phyloP scores from a whole-genome alignment of 805 yeast genomes.

The Starmerella etchellsii region DNA sequence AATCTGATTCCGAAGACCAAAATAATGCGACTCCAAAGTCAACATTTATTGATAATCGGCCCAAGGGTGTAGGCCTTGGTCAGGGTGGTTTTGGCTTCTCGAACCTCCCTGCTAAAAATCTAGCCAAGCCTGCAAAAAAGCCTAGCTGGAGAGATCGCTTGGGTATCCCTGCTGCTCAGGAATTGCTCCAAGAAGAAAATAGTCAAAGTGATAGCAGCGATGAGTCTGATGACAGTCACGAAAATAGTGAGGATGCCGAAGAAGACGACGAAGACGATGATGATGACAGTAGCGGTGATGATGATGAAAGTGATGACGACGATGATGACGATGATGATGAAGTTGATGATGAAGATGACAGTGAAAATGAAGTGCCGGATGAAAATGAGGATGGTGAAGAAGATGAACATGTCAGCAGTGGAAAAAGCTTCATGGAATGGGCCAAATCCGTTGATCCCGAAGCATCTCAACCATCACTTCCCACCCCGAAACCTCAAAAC shows the following conservation, averaged over 20 bases:
- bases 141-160: constrained; percentile 20
- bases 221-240: constrained; percentile 38
- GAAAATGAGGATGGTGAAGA: constrained; percentile 18
- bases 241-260: constrained; percentile 41
- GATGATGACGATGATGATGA: constrained; percentile 44
- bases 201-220: constrained; percentile 32
- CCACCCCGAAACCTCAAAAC: constrained; percentile 36
- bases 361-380: constrained; percentile 7
- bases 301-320: constrained; percentile 37
- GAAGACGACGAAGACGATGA: constrained; percentile 28
- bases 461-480: constrained; percentile 41
- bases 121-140: constrained; percentile 8
- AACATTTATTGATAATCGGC: constrained; percentile 52
- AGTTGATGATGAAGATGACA: constrained; percentile 23
- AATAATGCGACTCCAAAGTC: constrained; percentile 13
- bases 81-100: constrained; percentile 27
- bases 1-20: constrained; percentile 3
- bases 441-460: constrained; percentile 60
- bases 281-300: constrained; percentile 33
- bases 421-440: constrained; percentile 73
- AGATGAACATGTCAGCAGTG: constrained; percentile 29
- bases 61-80: constrained; percentile 33
- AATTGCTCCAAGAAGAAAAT: constrained; percentile 3
- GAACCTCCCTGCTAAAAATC: constrained; percentile 33
- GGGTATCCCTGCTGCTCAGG: constrained; percentile 17